Percentiles rank a stretch among this genome's conserved stretches.
Evolutionary conservation across 163 green algal genomes (phyloP).

Genomic region (Scenedesmus sp.): DNA sequence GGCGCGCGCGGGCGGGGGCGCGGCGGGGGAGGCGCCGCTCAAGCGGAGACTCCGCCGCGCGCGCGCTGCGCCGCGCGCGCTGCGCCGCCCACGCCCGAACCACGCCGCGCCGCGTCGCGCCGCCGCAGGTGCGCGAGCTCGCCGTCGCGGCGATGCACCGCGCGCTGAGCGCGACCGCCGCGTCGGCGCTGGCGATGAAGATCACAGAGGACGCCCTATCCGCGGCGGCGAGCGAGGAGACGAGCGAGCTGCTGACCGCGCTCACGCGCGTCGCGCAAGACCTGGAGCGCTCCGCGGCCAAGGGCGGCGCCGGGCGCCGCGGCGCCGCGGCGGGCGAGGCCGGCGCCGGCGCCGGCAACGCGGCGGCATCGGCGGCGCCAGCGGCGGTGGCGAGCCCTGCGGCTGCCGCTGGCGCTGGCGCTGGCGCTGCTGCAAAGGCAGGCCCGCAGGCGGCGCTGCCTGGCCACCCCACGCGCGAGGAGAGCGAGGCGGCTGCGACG

Average conservation of each 20-base stretch:
- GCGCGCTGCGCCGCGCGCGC: not conserved
- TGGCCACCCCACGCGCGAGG: not conserved
- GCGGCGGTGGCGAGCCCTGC: not conserved
- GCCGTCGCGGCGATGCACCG: slow-evolving; percentile 50
- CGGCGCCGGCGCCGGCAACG: not conserved
- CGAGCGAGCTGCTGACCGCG: slow-evolving; percentile 52
- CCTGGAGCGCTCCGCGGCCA: slow-evolving; percentile 44
- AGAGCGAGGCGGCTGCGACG: not conserved
- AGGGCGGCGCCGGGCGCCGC: too few species aligned
- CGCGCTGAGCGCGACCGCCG: slow-evolving; percentile 62
- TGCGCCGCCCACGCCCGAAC: not conserved
- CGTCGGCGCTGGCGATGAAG: slow-evolving; percentile 48
- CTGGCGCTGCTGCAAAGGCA: slow-evolving; percentile 2
- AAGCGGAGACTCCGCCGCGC: not conserved
- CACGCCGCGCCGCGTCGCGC: too few species aligned
- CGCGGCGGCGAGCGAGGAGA: slow-evolving; percentile 51
- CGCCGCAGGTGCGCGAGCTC: slow-evolving; percentile 13
- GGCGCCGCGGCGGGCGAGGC: not conserved
- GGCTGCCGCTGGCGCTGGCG: not conserved
- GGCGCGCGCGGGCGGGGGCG: too few species aligned
- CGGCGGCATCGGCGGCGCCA: not conserved
- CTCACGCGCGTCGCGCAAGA: slow-evolving; percentile 50
- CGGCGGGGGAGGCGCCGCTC: too few species aligned
- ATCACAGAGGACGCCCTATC: slow-evolving; percentile 54
- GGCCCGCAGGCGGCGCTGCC: not conserved